A percentile compares a stretch with the other conserved stretches of the same genome.
These are phyloP conservation scores for Clathrospora elynae DNA, from an alignment of 2,329 filamentous ascomycete species.

Conservation along the genomic window DNA sequence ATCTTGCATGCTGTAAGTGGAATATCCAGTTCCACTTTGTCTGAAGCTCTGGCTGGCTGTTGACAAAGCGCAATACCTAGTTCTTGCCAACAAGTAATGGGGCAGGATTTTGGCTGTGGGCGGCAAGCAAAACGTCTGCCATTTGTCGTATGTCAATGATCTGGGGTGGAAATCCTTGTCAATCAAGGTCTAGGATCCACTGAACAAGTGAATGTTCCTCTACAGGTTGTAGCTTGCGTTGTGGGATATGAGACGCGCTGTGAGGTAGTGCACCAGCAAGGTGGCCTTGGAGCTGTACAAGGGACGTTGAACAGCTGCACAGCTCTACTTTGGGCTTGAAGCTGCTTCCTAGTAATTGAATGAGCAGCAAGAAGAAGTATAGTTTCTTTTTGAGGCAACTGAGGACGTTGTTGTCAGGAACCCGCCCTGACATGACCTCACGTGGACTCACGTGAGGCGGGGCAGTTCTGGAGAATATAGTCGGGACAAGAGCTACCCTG, in stretches of 20 bases:
- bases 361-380: too few species aligned
- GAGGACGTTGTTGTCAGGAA: too few species aligned
- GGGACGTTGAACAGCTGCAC: not conserved
- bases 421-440: too few species aligned
- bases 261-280: not conserved
- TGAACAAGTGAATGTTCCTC: not conserved
- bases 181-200: not conserved
- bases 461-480: too few species aligned
- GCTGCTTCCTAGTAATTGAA: too few species aligned
- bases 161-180: not conserved
- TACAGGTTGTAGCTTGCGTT: not conserved
- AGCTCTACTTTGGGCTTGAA: too few species aligned
- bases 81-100: conserved; percentile 11
- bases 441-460: too few species aligned
- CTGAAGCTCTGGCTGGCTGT: conserved; percentile 13
- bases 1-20: conserved; percentile 9
- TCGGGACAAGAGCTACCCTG: too few species aligned
- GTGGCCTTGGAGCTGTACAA: not conserved
- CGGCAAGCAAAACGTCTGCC: conserved; percentile 4
- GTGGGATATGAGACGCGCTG: not conserved
- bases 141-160: conserved; percentile 5
- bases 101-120: conserved; percentile 8
- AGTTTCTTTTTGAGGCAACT: too few species aligned
- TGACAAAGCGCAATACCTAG: conserved; percentile 12
- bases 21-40: conserved; percentile 16